phyloP scores from a whole-genome alignment of 768 basidiomycete genomes.

The Rhodotorula kratochvilovae region DNA sequence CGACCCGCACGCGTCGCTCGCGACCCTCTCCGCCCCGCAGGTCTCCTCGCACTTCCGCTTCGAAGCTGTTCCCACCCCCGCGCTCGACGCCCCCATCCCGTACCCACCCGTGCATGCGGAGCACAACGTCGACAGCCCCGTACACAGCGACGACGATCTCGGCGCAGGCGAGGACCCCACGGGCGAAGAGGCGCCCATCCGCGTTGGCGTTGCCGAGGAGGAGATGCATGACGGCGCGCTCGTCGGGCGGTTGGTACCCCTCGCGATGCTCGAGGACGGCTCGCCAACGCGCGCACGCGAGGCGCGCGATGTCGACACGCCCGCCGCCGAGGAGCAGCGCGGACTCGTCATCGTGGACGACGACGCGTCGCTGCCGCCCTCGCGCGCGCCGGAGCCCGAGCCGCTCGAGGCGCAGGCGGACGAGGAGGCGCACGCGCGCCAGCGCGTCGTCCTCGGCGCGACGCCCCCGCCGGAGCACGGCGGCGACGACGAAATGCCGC shows the following conservation, averaged over 20 bases:
- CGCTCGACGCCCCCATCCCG: background rate
- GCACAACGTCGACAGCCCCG: background rate
- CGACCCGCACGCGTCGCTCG: too few species aligned
- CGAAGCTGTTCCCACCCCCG: background rate
- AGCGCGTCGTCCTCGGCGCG: background rate
- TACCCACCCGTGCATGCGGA: background rate
- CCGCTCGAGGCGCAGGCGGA: background rate
- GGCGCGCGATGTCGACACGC: background rate
- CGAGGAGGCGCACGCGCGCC: background rate
- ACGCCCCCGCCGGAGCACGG: background rate
- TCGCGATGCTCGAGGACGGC: background rate
- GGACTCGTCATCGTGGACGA: slow-evolving; percentile 21
- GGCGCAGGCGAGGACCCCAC: background rate
- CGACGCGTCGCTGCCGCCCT: background rate
- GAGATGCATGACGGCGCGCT: background rate
- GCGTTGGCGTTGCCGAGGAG: background rate
- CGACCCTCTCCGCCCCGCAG: background rate
- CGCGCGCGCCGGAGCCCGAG: background rate
- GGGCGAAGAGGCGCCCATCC: background rate
- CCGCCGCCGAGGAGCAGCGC: background rate
- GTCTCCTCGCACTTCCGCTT: background rate
- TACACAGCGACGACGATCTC: background rate
- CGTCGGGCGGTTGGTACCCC: background rate
- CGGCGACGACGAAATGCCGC: background rate
- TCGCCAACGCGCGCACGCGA: background rate